Conservation (phyloP, 306 rosid genomes). For the Fragaria vesca region DNA sequence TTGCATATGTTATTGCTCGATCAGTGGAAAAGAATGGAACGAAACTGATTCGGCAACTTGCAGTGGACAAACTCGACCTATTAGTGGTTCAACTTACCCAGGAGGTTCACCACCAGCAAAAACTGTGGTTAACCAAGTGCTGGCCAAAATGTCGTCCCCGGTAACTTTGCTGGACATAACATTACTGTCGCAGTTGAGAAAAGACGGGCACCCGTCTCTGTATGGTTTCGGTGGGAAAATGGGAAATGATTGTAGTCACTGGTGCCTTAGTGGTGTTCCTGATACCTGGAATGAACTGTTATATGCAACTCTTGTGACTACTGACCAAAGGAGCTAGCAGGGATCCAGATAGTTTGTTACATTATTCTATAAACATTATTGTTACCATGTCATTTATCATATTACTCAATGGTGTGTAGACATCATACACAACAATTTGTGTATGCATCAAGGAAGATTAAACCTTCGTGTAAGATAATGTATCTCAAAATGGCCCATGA, state of each 20-base stretch:
- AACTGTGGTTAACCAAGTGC: slow-evolving; percentile 22
- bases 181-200: slow-evolving; percentile 34
- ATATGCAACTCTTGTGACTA: slow-evolving; percentile 12
- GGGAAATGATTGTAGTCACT: slow-evolving; percentile 39
- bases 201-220: slow-evolving; percentile 36
- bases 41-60: slow-evolving; percentile 19
- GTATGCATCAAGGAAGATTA: not conserved
- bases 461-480: not conserved
- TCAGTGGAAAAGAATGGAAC: slow-evolving; percentile 33
- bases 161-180: slow-evolving; percentile 31
- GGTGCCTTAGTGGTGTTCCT: slow-evolving; percentile 45
- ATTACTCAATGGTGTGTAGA: not conserved
- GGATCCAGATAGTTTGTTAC: not conserved
- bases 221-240: slow-evolving; percentile 22
- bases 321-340: not conserved
- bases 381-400: not conserved
- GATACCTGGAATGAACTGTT: slow-evolving; percentile 36
- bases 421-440: not conserved
- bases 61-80: slow-evolving; percentile 24
- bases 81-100: slow-evolving; percentile 18
- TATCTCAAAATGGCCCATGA: not conserved
- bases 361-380: not conserved
- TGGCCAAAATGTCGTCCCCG: slow-evolving; percentile 3
- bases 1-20: not conserved
- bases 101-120: slow-evolving; percentile 17